phyloP scores from a whole-genome alignment of 495 filamentous ascomycete genomes.

The Penicillium dipodomyicola region DNA sequence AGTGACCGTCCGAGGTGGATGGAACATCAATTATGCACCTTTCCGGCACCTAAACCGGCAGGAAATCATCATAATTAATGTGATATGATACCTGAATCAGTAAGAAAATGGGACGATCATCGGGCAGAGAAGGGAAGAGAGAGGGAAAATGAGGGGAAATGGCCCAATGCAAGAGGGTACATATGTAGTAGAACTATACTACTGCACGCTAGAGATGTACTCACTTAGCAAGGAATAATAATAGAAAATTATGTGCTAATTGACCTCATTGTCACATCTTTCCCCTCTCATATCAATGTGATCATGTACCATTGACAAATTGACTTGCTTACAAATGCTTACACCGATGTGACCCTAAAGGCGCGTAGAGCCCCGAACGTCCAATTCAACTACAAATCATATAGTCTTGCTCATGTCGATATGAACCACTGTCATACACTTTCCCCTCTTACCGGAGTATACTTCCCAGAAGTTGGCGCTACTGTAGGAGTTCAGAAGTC shows the following conservation, averaged over 20 bases:
- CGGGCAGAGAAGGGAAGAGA: background rate
- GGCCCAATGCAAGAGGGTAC: background rate
- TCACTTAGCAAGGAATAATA: conserved; percentile 1
- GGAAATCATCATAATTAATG: background rate
- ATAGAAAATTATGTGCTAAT: conserved; percentile 11
- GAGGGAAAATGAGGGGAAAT: conserved; percentile 1
- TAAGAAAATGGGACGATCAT: background rate
- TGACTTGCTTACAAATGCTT: background rate
- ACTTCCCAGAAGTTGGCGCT: background rate
- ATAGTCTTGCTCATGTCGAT: background rate
- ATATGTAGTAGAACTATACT: background rate
- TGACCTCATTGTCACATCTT: conserved; percentile 4
- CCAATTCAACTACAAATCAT: background rate
- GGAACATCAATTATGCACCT: conserved; percentile 8
- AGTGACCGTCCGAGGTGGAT: background rate
- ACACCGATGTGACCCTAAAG: conserved; percentile 6
- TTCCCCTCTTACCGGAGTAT: background rate
- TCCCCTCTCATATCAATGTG: background rate
- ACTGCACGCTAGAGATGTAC: conserved; percentile 6
- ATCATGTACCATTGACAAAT: background rate
- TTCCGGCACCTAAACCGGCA: background rate
- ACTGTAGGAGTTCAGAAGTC: background rate
- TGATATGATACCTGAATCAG: background rate
- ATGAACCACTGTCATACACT: background rate
- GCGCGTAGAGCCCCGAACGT: background rate